Conservation (phyloP, 345 rosid species). For the Eucalyptus rudis region DNA sequence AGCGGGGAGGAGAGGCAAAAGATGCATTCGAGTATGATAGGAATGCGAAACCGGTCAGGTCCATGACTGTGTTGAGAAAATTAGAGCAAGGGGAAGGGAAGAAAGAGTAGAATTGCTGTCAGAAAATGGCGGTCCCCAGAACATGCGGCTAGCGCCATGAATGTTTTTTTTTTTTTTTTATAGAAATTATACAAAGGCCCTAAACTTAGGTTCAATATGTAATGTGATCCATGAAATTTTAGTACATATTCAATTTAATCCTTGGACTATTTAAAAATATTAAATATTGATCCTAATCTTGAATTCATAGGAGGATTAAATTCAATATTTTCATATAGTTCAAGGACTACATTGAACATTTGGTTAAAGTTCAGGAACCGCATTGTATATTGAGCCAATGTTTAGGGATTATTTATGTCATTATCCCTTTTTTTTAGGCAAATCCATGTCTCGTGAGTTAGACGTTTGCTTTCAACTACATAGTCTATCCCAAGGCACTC, state of each 20-base stretch:
- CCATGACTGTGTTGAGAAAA: not conserved
- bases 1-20: not conserved
- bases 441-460: not conserved
- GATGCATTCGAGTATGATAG: not conserved
- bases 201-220: no score
- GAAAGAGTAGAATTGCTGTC: not conserved
- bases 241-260: no score
- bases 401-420: no score
- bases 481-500: not conserved
- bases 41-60: not conserved
- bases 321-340: no score
- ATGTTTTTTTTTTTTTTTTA: not conserved
- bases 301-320: no score
- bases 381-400: no score
- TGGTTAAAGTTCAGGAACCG: no score
- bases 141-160: not conserved
- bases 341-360: no score
- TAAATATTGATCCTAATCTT: no score
- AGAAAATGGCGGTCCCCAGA: not conserved
- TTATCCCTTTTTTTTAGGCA: not conserved
- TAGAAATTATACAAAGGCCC: no score
- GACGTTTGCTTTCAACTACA: not conserved
- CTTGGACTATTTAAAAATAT: no score
- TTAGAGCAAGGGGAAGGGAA: not conserved
- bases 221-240: no score